Evolutionary conservation across 148 eudicot species (phyloP), one percentile per base, ranked within the genome.

Genomic region (Camellia japonica): DNA sequence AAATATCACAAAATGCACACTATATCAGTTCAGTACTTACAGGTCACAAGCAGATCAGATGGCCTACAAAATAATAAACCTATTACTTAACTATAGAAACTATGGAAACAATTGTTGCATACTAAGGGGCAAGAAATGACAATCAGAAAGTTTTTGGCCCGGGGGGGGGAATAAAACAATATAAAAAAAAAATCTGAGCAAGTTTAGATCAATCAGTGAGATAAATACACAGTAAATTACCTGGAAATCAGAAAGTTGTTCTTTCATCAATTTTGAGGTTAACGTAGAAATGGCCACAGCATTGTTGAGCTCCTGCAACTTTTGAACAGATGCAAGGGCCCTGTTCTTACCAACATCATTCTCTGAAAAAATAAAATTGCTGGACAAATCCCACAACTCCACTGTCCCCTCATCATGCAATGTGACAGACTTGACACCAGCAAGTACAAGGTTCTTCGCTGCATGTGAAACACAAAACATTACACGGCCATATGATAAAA

Each of bases 351-450:
- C 94, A 41, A 91, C 83, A 85, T 91, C 94, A 78, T 65, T 85
- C 84, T 90, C 91, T 6, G 91, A 82, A 78, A 91, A 87, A 74
- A 86, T 81, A 84, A 91, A 91, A 76, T 91, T 91, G 90, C 93
- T 84, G 20, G 94, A 91, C 81, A 91, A 76, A 82, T 91, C 94
- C 94, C 92, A 90, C 67, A 88, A 74, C 81, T 89, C 92, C 42
- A 91, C 94, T 30, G 18, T 60, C 65, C 91, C 91, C 83, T 88
- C 91, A 81, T 91, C 94, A 74, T 91, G 90, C 90, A 91, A 75
- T 23, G 90, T 88, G 80, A 91, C 90, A 11, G 94, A 90, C 82
- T 91, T 89, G 79, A 91, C 94, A n/a, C 94, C 94, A 85, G 94
- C 92, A 60, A 91, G 91, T 74, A 89, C 81, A 56, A 91, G 91